Evolutionary conservation across 2,329 filamentous ascomycete species (phyloP), one percentile per base, ranked within the genome.

Genomic region (Fusarium pseudoanthophilum): DNA sequence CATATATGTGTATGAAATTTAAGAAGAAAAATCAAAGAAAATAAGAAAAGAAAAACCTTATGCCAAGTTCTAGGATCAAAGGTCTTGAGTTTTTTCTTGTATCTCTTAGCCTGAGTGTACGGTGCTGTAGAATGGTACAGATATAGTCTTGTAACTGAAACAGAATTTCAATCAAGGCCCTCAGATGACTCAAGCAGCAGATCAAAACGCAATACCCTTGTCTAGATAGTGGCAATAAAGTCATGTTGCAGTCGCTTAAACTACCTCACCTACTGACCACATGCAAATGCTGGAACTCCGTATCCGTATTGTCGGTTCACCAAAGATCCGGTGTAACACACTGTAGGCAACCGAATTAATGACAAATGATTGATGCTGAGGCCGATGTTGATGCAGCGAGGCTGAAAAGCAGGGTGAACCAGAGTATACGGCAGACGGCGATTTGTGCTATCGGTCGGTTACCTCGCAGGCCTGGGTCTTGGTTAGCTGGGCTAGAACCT

Each of bases 211-310:
- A 46, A 39, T n/a, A 64, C 60, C 67, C 67, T 64, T 63, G 65
- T 42, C 39, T 13, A 69, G 67, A 69, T 69, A 69, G 67, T 69
- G 65, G 67, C 67, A 69, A 69, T 28, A 52, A 43, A 32, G 32
- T 48, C 57, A 69, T 39, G 43, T 49, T 64, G 26, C 64, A 64
- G 59, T 64, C 67, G 67, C 67, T 69, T 69, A 58, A 36, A 46
- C 30, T 14, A 32, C 11, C 39, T 46, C 20, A 40, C 30, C 39
- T 64, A 36, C 39, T 51, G 48, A 40, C 34, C 65, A 51, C 43
- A 64, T 64, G 34, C 48, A 63, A 69, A 64, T 42, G 20, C 18
- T 37, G 45, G 32, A 10, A 58, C 43, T 28, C 45, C 57, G 51
- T 64, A 64, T 69, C 64, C 64, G 64, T 67, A 60, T 67, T 60